A percentile compares a stretch with the other conserved stretches of the same genome.
These are phyloP conservation scores for Mycosphaerella sp. DNA, from an alignment of 2,329 filamentous ascomycete species.

Conservation along the genomic window DNA sequence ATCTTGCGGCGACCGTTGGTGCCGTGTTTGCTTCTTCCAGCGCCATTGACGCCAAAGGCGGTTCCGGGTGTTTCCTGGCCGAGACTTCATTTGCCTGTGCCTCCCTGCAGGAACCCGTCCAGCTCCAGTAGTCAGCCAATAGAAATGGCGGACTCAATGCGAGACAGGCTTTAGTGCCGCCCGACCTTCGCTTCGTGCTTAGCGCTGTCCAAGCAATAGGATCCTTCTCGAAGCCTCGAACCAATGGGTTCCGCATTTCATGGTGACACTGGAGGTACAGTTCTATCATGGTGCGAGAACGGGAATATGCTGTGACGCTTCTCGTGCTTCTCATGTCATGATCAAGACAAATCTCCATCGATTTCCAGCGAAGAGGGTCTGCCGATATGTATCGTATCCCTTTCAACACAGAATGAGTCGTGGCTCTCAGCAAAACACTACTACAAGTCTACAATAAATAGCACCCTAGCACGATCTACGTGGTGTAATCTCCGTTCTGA, in stretches of 20 bases:
- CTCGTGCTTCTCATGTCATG: background rate
- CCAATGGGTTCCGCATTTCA: constrained; percentile 1
- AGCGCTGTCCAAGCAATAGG: constrained; percentile 4
- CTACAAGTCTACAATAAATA: too few relatives aligned
- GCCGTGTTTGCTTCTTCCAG: constrained; percentile 1
- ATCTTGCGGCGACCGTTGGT: background rate
- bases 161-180: constrained; percentile 11
- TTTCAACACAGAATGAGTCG: too few relatives aligned
- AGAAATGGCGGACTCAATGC: constrained; percentile 2
- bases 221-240: constrained; percentile 7
- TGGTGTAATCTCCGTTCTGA: constrained; percentile 8
- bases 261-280: background rate
- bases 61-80: background rate
- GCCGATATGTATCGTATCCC: too few relatives aligned
- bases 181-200: background rate
- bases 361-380: too few relatives aligned
- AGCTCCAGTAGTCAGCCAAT: constrained; percentile 3
- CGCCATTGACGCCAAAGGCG: constrained; percentile 2
- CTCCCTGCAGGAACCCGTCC: constrained; percentile 15
- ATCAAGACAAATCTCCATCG: background rate
- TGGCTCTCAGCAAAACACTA: too few relatives aligned
- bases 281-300: background rate
- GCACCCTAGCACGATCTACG: constrained; percentile 3
- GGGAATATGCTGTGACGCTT: too few relatives aligned
- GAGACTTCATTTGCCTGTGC: background rate